These are phyloP conservation scores for Ascochyta viciae-villosae DNA, from an alignment of 2,329 filamentous ascomycete genomes.

Conservation along the genomic window DNA sequence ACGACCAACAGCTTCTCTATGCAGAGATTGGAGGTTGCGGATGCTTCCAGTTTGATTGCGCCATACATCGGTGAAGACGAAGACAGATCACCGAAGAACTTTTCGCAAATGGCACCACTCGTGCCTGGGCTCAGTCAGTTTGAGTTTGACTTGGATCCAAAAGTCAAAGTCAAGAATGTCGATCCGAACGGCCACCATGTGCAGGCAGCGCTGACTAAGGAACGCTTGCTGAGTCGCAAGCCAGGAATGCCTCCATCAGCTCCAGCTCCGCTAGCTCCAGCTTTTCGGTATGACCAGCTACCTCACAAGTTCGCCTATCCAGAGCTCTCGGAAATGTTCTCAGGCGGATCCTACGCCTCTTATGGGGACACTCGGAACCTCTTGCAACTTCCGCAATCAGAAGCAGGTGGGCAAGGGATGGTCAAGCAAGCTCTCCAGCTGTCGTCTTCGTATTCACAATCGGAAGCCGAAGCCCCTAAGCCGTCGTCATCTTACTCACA, in stretches of 20 bases:
- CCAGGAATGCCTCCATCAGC: constrained; percentile 33
- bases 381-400: constrained; percentile 31
- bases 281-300: constrained; percentile 31
- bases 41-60: constrained; percentile 1
- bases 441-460: constrained; percentile 35
- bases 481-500: constrained; percentile 42
- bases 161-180: neutral
- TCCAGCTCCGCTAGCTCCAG: constrained; percentile 36
- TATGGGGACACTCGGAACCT: constrained; percentile 47
- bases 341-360: constrained; percentile 38
- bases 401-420: neutral
- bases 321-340: constrained; percentile 34
- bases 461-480: constrained; percentile 17
- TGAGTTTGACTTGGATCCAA: constrained; percentile 28
- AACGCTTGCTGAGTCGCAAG: constrained; percentile 18
- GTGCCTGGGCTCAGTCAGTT: constrained; percentile 32
- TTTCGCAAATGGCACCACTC: neutral
- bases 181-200: neutral
- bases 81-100: neutral
- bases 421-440: constrained; percentile 19
- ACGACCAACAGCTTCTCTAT: constrained; percentile 10
- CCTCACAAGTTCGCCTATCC: constrained; percentile 12
- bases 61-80: constrained; percentile 1
- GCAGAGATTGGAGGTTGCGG: neutral
- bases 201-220: constrained; percentile 4